Conservation (phyloP, 2,329 filamentous ascomycete species). For the Fusarium papillatum region DNA sequence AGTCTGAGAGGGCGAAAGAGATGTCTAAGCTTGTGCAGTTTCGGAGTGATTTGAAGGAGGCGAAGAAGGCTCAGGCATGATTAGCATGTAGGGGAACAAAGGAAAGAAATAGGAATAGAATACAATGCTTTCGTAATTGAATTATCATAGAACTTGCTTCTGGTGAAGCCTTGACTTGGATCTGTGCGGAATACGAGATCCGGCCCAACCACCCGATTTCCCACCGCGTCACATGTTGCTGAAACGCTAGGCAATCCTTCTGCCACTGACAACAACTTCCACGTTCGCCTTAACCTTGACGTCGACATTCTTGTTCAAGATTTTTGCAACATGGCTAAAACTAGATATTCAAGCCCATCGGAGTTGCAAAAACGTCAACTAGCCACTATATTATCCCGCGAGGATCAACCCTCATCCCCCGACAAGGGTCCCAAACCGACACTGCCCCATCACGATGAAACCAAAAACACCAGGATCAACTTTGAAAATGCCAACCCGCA, state of each 20-base stretch:
- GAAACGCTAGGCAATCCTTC: neutral
- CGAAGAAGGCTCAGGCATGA: slow-evolving; percentile 21
- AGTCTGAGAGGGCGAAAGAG: slow-evolving; percentile 44
- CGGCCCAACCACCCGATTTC: neutral
- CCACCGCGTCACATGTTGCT: neutral
- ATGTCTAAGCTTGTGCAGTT: slow-evolving; percentile 51
- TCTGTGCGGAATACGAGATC: neutral
- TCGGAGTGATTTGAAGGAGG: slow-evolving; percentile 45
- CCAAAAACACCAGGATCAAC: neutral
- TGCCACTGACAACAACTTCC: neutral
- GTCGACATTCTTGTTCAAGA: neutral
- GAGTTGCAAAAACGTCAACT: neutral
- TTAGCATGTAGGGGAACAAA: neutral
- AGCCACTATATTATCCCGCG: neutral
- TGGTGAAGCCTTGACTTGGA: neutral
- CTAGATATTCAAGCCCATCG: neutral
- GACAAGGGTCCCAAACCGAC: neutral
- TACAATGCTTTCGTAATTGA: neutral
- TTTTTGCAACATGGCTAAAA: neutral
- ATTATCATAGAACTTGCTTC: neutral
- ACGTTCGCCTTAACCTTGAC: neutral
- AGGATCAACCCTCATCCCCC: neutral
- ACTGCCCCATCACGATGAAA: neutral
- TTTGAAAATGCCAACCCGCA: neutral
- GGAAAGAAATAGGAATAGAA: neutral